These are phyloP conservation scores for Penicillium sp. DNA, from an alignment of 2,329 filamentous ascomycete genomes.

Conservation along the genomic window DNA sequence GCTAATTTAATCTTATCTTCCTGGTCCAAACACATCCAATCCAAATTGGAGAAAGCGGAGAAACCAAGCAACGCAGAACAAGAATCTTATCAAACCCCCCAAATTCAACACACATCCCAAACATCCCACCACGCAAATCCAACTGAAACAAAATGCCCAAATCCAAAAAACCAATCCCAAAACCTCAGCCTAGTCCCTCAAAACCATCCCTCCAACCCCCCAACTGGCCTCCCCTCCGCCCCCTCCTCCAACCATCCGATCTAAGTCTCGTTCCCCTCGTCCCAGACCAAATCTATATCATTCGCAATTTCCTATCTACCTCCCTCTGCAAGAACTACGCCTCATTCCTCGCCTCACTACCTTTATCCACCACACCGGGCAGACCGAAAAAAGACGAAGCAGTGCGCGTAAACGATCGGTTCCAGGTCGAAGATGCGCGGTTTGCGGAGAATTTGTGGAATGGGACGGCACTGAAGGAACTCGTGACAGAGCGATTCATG, in stretches of 20 bases:
- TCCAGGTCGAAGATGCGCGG: slow-evolving; percentile 66
- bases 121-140: too few species aligned
- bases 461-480: slow-evolving; percentile 65
- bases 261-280: slow-evolving; percentile 56
- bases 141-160: slow-evolving; percentile 8
- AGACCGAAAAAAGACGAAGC: slow-evolving; percentile 75
- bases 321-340: slow-evolving; percentile 71
- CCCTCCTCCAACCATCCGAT: slow-evolving; percentile 59
- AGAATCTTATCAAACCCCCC: too few species aligned
- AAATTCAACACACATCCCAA: too few species aligned
- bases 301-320: slow-evolving; percentile 68
- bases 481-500: slow-evolving; percentile 40
- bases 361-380: slow-evolving; percentile 69
- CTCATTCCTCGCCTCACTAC: slow-evolving; percentile 63
- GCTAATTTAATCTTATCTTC: too few species aligned
- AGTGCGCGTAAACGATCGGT: slow-evolving; percentile 81
- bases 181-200: slow-evolving; percentile 8
- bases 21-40: too few species aligned
- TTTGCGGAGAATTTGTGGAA: slow-evolving; percentile 75
- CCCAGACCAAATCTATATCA: slow-evolving; percentile 63
- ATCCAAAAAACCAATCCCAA: slow-evolving; percentile 14
- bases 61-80: too few species aligned
- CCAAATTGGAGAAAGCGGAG: too few species aligned
- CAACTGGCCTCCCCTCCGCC: slow-evolving; percentile 67
- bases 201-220: slow-evolving; percentile 35